These are phyloP conservation scores for Picochlorum costavermella DNA, from an alignment of 139 green algal species.

Conservation along the genomic window DNA sequence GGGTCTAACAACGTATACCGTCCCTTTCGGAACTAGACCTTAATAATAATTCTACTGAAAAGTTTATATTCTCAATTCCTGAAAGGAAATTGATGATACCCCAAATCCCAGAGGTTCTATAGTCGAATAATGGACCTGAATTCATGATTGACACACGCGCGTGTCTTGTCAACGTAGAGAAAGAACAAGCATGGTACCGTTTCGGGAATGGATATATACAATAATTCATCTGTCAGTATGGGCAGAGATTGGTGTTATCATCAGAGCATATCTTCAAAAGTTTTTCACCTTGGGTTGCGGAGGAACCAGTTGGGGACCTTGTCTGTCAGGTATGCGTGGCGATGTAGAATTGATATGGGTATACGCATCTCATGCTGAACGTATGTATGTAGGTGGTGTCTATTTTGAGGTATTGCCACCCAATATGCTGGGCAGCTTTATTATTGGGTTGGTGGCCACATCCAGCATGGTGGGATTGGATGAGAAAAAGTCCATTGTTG, in stretches of 20 bases:
- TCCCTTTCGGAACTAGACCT: too few species aligned
- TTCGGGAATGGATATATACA: conserved; percentile 7
- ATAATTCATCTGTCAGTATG: conserved; percentile 35
- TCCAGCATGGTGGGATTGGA: conserved; percentile 21
- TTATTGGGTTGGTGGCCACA: conserved; percentile 59
- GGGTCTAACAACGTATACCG: too few species aligned
- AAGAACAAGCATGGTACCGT: background rate
- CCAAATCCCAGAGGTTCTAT: too few species aligned
- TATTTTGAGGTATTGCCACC: conserved; percentile 65
- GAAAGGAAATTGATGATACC: too few species aligned
- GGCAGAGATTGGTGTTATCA: conserved; percentile 42
- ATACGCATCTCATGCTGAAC: background rate
- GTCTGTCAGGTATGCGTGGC: conserved; percentile 20
- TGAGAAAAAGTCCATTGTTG: conserved; percentile 29
- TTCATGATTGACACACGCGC: too few species aligned
- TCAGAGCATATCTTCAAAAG: conserved; percentile 31
- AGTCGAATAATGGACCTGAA: too few species aligned
- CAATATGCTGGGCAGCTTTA: conserved; percentile 64
- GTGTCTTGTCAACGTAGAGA: too few species aligned
- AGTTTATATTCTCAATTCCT: too few species aligned
- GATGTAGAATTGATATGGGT: background rate
- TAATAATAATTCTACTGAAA: too few species aligned
- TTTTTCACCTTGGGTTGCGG: conserved; percentile 38
- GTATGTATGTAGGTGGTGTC: conserved; percentile 16
- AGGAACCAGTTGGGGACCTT: conserved; percentile 33